These are phyloP conservation scores for Eutrema yunnanense DNA, from an alignment of 345 rosid species.

Conservation along the genomic window DNA sequence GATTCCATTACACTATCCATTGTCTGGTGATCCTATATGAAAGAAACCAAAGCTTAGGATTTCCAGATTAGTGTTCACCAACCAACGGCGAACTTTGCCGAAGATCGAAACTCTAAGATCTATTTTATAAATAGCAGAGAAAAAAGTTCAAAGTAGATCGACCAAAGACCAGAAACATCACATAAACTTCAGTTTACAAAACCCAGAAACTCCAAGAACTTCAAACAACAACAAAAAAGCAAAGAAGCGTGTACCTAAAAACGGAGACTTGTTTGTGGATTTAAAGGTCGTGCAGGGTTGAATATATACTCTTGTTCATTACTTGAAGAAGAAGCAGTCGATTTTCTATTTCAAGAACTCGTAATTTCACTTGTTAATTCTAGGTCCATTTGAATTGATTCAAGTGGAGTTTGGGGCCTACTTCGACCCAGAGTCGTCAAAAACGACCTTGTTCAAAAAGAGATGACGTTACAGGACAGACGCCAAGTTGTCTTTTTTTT, in stretches of 20 bases:
- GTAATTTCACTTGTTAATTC: not conserved
- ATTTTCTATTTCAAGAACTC: not conserved
- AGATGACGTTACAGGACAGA: slow-evolving; percentile 8
- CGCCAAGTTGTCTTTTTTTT: slow-evolving; percentile 6
- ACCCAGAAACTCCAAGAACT: not conserved
- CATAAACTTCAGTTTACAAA: not conserved
- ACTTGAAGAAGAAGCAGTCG: slow-evolving; percentile 22
- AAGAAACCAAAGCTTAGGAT: not conserved
- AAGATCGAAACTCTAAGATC: not conserved
- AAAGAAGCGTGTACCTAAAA: slow-evolving; percentile 14
- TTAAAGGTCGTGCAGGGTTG: not conserved
- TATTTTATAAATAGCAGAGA: not conserved
- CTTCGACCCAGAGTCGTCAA: slow-evolving; percentile 22
- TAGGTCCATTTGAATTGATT: not conserved
- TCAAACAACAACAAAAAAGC: not conserved
- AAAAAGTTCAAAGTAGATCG: not conserved
- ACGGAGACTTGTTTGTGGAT: not conserved
- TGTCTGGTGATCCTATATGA: not conserved
- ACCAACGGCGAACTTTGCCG: not conserved
- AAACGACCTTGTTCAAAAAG: slow-evolving; percentile 7
- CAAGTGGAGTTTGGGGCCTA: slow-evolving; percentile 12
- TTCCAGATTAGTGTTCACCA: not conserved
- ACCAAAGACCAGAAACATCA: not conserved
- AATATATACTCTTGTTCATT: not conserved
- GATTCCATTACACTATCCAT: slow-evolving; percentile 11